phyloP scores from a whole-genome alignment of 768 basidiomycete species.

The Termitomyces sp. region DNA sequence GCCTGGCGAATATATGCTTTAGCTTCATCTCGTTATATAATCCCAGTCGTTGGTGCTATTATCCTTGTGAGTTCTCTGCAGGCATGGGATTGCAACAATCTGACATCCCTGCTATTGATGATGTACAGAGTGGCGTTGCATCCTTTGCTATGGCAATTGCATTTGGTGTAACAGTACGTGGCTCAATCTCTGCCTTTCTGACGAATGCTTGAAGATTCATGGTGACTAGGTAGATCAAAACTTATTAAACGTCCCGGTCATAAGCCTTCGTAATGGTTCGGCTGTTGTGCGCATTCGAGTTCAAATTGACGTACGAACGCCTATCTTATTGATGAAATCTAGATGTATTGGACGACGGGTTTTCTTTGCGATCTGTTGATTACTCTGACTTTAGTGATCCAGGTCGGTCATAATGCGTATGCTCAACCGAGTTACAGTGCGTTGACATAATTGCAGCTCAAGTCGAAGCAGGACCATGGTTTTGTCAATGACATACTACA shows the following conservation, averaged over 20 bases:
- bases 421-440: neutral
- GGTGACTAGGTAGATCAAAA: neutral
- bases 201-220: neutral
- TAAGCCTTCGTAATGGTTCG: neutral
- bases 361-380: neutral
- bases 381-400: neutral
- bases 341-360: neutral
- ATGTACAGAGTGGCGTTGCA: neutral
- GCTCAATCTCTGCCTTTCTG: neutral
- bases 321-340: neutral
- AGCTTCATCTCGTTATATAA: neutral
- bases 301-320: neutral
- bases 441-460: neutral
- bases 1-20: neutral
- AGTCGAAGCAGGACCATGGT: neutral
- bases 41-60: neutral
- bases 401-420: neutral
- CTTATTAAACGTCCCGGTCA: neutral
- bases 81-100: neutral
- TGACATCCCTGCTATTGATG: neutral
- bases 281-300: neutral
- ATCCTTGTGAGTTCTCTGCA: neutral
- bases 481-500: neutral
- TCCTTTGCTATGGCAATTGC: neutral
- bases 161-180: neutral